These are phyloP conservation scores for Trichoderma brevicompactum DNA, from an alignment of 2,329 filamentous ascomycete species.

Conservation along the genomic window DNA sequence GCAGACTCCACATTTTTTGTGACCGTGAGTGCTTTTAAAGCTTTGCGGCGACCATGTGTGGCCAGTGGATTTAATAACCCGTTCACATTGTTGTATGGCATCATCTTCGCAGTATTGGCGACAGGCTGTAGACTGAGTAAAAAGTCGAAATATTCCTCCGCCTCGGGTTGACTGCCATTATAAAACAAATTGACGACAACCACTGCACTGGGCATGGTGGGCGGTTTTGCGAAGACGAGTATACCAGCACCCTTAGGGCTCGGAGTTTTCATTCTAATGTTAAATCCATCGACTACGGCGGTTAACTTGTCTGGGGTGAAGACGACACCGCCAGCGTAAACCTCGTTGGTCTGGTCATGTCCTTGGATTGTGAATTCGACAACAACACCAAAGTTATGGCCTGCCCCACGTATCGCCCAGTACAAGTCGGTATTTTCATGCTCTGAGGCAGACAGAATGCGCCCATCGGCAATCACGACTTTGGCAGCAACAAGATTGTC, in stretches of 20 bases:
- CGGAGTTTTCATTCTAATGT: constrained; percentile 33
- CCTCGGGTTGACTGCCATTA: constrained; percentile 43
- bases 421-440: constrained; percentile 50
- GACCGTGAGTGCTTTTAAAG: constrained; percentile 48
- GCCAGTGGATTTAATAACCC: constrained; percentile 39
- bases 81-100: constrained; percentile 49
- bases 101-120: constrained; percentile 42
- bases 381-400: constrained; percentile 50
- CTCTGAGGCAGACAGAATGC: constrained; percentile 45
- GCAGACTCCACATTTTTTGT: constrained; percentile 44
- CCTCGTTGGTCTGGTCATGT: constrained; percentile 36
- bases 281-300: constrained; percentile 33
- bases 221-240: constrained; percentile 40
- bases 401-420: constrained; percentile 55
- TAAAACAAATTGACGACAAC: constrained; percentile 30
- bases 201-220: background rate
- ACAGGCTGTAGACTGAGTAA: constrained; percentile 44
- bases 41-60: constrained; percentile 41
- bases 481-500: constrained; percentile 48
- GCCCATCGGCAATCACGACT: constrained; percentile 46
- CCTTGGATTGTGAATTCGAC: constrained; percentile 42
- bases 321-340: constrained; percentile 40
- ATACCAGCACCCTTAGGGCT: constrained; percentile 33
- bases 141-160: constrained; percentile 40
- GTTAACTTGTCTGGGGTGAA: constrained; percentile 38